A percentile compares a stretch with the other conserved stretches of the same genome.
These are phyloP conservation scores for Mycotypha africana DNA, from an alignment of 371 early-diverging fungal species.

Conservation along the genomic window DNA sequence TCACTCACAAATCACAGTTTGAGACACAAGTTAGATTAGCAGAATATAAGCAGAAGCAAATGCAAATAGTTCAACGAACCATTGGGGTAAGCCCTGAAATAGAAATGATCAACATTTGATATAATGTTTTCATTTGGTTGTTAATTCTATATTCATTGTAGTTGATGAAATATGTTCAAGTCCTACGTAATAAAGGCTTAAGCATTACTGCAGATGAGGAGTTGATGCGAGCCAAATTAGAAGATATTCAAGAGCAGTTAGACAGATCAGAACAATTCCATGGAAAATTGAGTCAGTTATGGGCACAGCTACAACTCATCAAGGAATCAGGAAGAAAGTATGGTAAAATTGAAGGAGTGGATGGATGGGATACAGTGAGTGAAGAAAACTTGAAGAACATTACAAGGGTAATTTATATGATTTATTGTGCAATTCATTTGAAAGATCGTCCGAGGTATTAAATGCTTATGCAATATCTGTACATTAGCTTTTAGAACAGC, in stretches of 20 bases:
- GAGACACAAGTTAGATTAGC: conserved; percentile 59
- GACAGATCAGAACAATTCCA: conserved; percentile 74
- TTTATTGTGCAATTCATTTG: too few species aligned
- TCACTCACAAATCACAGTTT: conserved; percentile 56
- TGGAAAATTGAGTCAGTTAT: conserved; percentile 75
- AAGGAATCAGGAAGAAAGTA: conserved; percentile 64
- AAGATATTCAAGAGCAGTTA: conserved; percentile 68
- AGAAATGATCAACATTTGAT: background rate
- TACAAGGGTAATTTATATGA: conserved; percentile 33
- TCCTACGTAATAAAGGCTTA: conserved; percentile 76
- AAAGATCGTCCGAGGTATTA: background rate
- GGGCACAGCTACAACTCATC: conserved; percentile 72
- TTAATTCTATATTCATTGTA: too few species aligned
- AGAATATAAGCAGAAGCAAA: conserved; percentile 70
- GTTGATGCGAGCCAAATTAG: conserved; percentile 62
- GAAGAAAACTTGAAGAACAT: conserved; percentile 39
- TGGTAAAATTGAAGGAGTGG: conserved; percentile 28
- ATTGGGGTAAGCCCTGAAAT: conserved; percentile 59
- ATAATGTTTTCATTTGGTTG: background rate
- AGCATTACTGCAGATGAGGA: conserved; percentile 84
- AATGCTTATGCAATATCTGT: background rate
- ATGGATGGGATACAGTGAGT: conserved; percentile 36
- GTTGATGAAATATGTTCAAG: conserved; percentile 77
- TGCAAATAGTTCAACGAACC: conserved; percentile 72
- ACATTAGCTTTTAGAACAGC: conserved; percentile 49